Base-by-base conservation (phyloP, 148 eudicot genomes). In the Salicornia ramosissima region DNA sequence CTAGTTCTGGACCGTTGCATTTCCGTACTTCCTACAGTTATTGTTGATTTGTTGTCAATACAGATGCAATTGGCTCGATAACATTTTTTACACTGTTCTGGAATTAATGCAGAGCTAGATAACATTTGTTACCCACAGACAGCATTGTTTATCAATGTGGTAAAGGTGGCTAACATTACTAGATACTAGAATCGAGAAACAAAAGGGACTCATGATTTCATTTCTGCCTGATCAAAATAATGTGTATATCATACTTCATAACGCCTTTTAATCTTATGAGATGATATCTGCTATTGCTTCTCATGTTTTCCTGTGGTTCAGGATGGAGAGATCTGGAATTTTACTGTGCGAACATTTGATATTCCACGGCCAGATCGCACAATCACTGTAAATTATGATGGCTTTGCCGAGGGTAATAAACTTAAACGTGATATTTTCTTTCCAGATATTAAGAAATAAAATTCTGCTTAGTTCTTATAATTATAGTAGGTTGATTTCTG, bases 271-370 rank as follows among this genome's bases (percentile, higher is more conserved):
- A 21, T 9, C 24, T 24, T 54, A 14, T 24, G 6, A 5, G 21
- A 58, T 58, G 30, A 16, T 31, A 33, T 59, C 4, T 59, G 43
- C 34, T 58, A 26, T 59, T 33, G 34, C 33, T 29, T 31, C 42
- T 56, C 25, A 70, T 53, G 30, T 61, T 34, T 22, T 80, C 52
- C 62, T 64, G 56, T 69, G 59, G 50, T 83, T 83, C 86, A 92
- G 98, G 98, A 92, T 85, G 96, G 98, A 33, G 94, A 92, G 77
- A 80, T 88, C 69, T 92, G 98, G 98, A 90, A 87, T 57, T 92
- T 92, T 70, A 92, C 84, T 67, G 98, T 92, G 71, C 88, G 98
- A 45, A 86, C 90, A 64, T 89, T 82, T 78, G 98, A 83, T 79
- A 67, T 85, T 29, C 72, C 88, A 16, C 87, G 81, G n/a, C 98